Evolutionary conservation across 2,329 filamentous ascomycete species (phyloP), one percentile per base, ranked within the genome.

Genomic region (Nigrograna mackinnonii): DNA sequence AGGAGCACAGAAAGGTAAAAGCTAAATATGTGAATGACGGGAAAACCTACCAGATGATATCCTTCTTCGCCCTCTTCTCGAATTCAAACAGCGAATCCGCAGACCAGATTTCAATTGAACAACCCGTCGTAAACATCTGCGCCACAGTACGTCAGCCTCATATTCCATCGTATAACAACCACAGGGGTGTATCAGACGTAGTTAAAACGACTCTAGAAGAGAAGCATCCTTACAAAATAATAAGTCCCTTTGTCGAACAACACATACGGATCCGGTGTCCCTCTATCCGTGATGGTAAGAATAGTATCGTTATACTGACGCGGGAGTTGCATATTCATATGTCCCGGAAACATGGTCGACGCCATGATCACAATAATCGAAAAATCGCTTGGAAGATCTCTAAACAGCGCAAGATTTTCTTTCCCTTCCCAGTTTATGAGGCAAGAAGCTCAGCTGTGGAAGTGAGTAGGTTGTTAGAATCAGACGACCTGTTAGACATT

Each of bases 211-310:
- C 5, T 9, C 14, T 14, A 6, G 6, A 35, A 14, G 5, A 11
- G 9, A 12, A 34, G 17, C 36, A 22, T 18, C 42, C 58, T 22
- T 43, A 68, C 66, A 58, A 76, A 60, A 48, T 74, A 75, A 53
- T 74, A 76, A 34, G 64, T 67, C 20, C 65, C 68, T 43, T 69
- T 62, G n/a, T 66, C 59, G 47, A 59, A 67, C 5, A 70, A 62
- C 35, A 76, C 66, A 55, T 70, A 74, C 3, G 73, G 73, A 54
- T 76, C 73, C 3, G 73, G 66, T 12, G 70, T 73, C 5, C 63
- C 58, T 13, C 58, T 54, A 13, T 60, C 55, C 2, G 73, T 74
- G 38, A 75, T 66, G 12, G 68, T 71, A 26, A 75, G 54, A 41
- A 73, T 71, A 5, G 66, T 54, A 35, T 69, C 67, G 41, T 67